These are phyloP conservation scores for Phytopythium oedochilum DNA, from an alignment of 352 stramenopile species.

Conservation along the genomic window DNA sequence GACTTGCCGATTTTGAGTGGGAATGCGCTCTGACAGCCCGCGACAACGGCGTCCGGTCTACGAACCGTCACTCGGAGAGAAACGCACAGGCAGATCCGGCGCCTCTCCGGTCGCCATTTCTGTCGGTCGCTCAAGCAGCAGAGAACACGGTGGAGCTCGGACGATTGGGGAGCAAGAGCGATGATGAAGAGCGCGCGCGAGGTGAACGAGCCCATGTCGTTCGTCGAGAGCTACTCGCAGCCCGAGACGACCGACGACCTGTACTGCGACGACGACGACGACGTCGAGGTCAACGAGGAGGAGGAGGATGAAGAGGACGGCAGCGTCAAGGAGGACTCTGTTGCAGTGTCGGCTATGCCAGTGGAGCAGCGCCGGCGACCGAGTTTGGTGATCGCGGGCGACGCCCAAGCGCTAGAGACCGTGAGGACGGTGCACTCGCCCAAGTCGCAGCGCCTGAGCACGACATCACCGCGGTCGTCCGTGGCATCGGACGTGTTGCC, in stretches of 20 bases:
- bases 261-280: slow-evolving; percentile 1
- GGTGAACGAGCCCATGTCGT: slow-evolving; percentile 7
- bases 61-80: background rate
- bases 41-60: no score
- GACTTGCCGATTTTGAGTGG: no score
- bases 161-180: no score
- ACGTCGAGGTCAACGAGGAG: background rate
- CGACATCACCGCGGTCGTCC: background rate
- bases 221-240: slow-evolving; percentile 29
- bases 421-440: slow-evolving; percentile 34
- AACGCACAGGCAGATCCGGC: background rate
- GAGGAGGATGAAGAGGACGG: background rate
- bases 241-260: slow-evolving; percentile 8
- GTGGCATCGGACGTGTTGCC: background rate
- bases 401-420: slow-evolving; percentile 18
- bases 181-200: slow-evolving; percentile 2
- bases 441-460: background rate
- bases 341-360: background rate
- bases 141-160: background rate
- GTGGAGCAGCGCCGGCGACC: slow-evolving; percentile 4
- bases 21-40: no score
- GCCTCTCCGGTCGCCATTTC: no score
- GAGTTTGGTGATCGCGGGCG: slow-evolving; percentile 24
- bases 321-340: background rate
- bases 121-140: background rate